Conservation (phyloP, 140 eudicot species). For the Senecio squalidus region DNA sequence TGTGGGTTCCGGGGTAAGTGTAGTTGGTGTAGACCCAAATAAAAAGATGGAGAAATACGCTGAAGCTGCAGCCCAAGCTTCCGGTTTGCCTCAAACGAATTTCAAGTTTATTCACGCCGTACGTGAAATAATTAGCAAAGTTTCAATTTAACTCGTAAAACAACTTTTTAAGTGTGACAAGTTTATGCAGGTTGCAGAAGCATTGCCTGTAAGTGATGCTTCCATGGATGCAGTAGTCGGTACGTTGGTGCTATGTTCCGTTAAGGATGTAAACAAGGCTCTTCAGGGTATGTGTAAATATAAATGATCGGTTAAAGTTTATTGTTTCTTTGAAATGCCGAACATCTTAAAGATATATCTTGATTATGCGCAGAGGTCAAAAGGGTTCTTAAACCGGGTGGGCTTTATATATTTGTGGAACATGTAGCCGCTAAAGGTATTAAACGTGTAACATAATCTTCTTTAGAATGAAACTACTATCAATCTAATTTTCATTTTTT, state of each 20-base stretch:
- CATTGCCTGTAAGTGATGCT: slow-evolving; percentile 73
- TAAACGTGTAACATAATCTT: not conserved
- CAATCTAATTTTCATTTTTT: not conserved
- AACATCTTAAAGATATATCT: too few relatives aligned
- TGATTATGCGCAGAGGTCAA: slow-evolving; percentile 49
- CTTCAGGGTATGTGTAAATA: slow-evolving; percentile 55
- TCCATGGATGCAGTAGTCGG: slow-evolving; percentile 95
- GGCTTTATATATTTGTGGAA: slow-evolving; percentile 73
- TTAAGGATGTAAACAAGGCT: slow-evolving; percentile 57
- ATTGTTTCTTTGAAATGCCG: too few relatives aligned
- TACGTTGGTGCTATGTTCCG: slow-evolving; percentile 92
- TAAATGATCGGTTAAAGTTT: not conserved
- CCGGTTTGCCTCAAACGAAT: slow-evolving; percentile 46
- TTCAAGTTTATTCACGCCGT: slow-evolving; percentile 78
- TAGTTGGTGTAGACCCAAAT: slow-evolving; percentile 80
- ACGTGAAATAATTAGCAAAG: slow-evolving; percentile 7
- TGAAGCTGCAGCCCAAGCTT: slow-evolving; percentile 51
- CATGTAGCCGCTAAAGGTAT: slow-evolving; percentile 91
- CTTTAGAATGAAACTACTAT: not conserved
- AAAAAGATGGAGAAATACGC: slow-evolving; percentile 87
- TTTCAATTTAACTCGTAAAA: not conserved
- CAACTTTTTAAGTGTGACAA: not conserved
- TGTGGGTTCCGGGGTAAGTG: slow-evolving; percentile 24
- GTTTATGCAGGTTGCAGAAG: slow-evolving; percentile 77
- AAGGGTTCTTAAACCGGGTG: slow-evolving; percentile 93